Evolutionary conservation across 495 filamentous ascomycete genomes (phyloP).

Genomic region (Trichoderma gamsii): DNA sequence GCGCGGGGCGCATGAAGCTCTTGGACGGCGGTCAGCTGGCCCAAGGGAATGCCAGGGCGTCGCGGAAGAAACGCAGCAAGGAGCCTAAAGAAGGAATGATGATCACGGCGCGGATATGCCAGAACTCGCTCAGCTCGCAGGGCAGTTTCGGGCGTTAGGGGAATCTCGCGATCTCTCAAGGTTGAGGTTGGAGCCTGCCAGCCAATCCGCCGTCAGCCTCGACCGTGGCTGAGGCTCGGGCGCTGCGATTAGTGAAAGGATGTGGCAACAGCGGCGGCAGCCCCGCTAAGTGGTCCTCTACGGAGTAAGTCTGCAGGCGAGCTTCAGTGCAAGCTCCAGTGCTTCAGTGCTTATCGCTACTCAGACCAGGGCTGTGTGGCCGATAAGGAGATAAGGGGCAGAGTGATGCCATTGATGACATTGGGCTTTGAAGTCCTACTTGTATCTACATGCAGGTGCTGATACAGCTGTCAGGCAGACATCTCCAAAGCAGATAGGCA

Average conservation of each 20-base stretch:
- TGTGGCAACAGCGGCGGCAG: conserved; percentile 2
- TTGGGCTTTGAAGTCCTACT: no score
- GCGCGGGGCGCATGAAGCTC: conserved; percentile 15
- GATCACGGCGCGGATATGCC: neutral
- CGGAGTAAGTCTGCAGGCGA: neutral
- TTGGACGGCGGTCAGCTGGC: conserved; percentile 9
- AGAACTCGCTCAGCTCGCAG: neutral
- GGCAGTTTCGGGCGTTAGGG: neutral
- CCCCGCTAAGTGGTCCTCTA: neutral
- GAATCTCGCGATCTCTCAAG: neutral
- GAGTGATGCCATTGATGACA: no score
- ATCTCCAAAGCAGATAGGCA: no score
- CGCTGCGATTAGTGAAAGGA: neutral
- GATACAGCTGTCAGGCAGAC: no score
- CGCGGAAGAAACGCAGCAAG: neutral
- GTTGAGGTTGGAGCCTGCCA: conserved; percentile 10
- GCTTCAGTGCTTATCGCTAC: neutral
- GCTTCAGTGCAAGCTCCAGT: neutral
- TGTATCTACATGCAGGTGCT: no score
- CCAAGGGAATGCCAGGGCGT: neutral
- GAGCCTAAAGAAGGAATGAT: neutral
- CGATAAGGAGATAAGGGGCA: no score
- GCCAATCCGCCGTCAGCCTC: conserved; percentile 13
- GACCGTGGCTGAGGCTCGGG: conserved; percentile 4
- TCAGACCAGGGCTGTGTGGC: no score